Percentiles rank a stretch among this genome's conserved stretches.
Conservation (phyloP, 768 basidiomycete genomes). For the Gymnopilus junonius region DNA sequence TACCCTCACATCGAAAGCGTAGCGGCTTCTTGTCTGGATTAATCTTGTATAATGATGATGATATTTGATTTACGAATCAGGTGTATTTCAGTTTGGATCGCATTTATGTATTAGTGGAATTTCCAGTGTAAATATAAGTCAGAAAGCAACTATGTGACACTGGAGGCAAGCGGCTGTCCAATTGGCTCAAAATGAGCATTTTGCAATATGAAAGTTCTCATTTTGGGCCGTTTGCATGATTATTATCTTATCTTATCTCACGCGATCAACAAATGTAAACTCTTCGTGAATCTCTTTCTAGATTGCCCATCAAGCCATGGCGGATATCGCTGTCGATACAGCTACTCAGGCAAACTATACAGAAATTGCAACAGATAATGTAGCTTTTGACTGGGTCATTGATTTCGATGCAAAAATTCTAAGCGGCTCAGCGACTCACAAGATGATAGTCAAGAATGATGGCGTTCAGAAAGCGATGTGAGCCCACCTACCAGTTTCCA, state of each 20-base stretch:
- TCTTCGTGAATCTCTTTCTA: background rate
- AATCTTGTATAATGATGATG: too few species aligned
- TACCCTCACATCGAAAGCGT: too few species aligned
- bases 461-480: slow-evolving; percentile 66
- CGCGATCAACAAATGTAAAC: background rate
- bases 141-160: too few species aligned
- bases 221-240: too few species aligned
- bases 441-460: slow-evolving; percentile 56
- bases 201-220: too few species aligned
- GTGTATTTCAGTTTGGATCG: too few species aligned
- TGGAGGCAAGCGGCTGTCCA: too few species aligned
- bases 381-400: slow-evolving; percentile 78
- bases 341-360: slow-evolving; percentile 84
- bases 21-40: too few species aligned
- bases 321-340: slow-evolving; percentile 48
- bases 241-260: background rate
- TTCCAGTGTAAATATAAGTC: too few species aligned
- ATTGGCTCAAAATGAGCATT: too few species aligned
- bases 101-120: too few species aligned
- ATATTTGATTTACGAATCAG: too few species aligned
- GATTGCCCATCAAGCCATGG: slow-evolving; percentile 16
- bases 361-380: slow-evolving; percentile 65
- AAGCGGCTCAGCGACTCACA: slow-evolving; percentile 68
- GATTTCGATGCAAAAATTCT: slow-evolving; percentile 70
- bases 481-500: slow-evolving; percentile 19